Conservation (phyloP, 2,329 filamentous ascomycete genomes). For the Calonectria naviculata region DNA sequence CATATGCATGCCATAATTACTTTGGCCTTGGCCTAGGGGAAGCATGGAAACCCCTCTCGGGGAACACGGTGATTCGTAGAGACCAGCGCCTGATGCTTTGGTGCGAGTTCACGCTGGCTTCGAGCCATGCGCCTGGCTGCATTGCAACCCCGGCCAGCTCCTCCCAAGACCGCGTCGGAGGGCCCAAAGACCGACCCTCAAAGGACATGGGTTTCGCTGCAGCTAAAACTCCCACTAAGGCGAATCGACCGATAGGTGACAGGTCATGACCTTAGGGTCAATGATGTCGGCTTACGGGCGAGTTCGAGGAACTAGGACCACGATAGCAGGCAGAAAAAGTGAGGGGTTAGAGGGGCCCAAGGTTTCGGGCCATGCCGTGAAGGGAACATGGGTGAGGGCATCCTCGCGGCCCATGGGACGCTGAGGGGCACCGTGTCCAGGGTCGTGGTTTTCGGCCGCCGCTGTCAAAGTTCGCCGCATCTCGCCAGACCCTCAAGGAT, state of each 20-base stretch:
- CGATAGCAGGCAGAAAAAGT: slow-evolving; percentile 1
- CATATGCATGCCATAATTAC: slow-evolving; percentile 26
- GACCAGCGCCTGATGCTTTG: background rate
- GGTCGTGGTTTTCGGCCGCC: slow-evolving; percentile 1
- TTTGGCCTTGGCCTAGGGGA: slow-evolving; percentile 18
- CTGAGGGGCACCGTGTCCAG: background rate
- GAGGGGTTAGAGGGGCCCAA: slow-evolving; percentile 12
- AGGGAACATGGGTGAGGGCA: slow-evolving; percentile 10
- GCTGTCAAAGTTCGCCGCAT: slow-evolving; percentile 14
- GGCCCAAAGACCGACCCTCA: slow-evolving; percentile 9
- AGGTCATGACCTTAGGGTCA: slow-evolving; percentile 25
- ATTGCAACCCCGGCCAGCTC: slow-evolving; percentile 11
- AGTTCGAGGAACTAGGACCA: background rate
- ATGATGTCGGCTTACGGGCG: background rate
- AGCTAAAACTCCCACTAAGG: slow-evolving; percentile 36
- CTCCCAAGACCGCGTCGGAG: slow-evolving; percentile 9
- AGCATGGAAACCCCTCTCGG: slow-evolving; percentile 18
- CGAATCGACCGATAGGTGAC: slow-evolving; percentile 31
- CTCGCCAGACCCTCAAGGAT: slow-evolving; percentile 15
- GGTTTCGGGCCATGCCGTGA: slow-evolving; percentile 23
- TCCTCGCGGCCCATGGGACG: background rate
- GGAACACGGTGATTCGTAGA: slow-evolving; percentile 18
- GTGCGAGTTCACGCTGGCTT: slow-evolving; percentile 21
- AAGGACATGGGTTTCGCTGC: slow-evolving; percentile 16
- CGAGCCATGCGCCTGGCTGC: slow-evolving; percentile 17